These are phyloP conservation scores for Macrophomina phaseolina DNA, from an alignment of 2,329 filamentous ascomycete genomes.

Conservation along the genomic window DNA sequence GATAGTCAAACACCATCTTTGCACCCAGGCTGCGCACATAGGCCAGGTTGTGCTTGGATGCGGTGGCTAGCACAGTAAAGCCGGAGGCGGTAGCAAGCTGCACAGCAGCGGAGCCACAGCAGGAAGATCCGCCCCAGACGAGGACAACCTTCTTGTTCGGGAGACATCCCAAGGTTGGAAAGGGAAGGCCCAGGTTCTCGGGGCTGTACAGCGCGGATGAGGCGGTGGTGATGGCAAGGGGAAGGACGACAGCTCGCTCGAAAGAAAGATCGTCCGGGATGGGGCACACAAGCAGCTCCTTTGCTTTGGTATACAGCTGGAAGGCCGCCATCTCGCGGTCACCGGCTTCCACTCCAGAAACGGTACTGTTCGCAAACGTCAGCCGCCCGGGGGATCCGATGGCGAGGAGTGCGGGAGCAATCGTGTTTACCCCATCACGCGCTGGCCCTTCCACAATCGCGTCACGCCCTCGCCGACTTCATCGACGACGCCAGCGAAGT, in stretches of 20 bases:
- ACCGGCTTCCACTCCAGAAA: slow-evolving; percentile 32
- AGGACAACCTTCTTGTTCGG: slow-evolving; percentile 42
- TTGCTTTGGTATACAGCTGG: slow-evolving; percentile 36
- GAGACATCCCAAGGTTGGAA: slow-evolving; percentile 25
- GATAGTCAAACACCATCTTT: slow-evolving; percentile 6
- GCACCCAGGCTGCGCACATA: slow-evolving; percentile 51
- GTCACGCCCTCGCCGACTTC: slow-evolving; percentile 43
- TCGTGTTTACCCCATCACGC: slow-evolving; percentile 38
- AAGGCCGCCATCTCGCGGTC: slow-evolving; percentile 37
- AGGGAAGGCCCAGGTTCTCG: slow-evolving; percentile 13
- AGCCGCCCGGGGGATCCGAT: neutral
- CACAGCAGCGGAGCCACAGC: slow-evolving; percentile 54
- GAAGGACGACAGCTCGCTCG: slow-evolving; percentile 23
- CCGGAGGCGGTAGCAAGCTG: slow-evolving; percentile 54
- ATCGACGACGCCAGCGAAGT: slow-evolving; percentile 45
- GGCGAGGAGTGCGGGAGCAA: neutral
- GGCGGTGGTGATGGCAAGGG: slow-evolving; percentile 27
- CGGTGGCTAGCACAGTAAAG: slow-evolving; percentile 53
- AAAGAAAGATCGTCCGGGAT: slow-evolving; percentile 26
- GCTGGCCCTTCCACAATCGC: slow-evolving; percentile 43
- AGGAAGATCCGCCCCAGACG: slow-evolving; percentile 60
- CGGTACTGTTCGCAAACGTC: slow-evolving; percentile 2
- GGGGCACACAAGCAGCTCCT: slow-evolving; percentile 4
- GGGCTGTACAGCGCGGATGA: slow-evolving; percentile 21
- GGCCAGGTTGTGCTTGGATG: slow-evolving; percentile 52